Conservation (phyloP, 2,329 filamentous ascomycete species). For the Trichoderma aggressivum region DNA sequence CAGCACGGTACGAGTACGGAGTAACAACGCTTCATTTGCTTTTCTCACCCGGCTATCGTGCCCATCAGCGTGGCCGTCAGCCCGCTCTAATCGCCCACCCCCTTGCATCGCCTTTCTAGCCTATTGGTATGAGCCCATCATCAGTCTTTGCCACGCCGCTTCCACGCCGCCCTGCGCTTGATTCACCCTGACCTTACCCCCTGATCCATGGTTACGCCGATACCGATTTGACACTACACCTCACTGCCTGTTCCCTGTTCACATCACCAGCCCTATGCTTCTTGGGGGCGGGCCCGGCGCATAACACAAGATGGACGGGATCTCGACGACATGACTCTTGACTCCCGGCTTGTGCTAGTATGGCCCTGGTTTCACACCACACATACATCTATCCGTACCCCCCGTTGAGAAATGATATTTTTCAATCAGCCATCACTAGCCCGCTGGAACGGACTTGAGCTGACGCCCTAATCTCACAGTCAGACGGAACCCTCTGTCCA, state of each 20-base stretch:
- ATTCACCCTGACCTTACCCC: neutral
- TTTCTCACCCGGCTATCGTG: neutral
- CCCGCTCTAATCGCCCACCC: constrained; percentile 11
- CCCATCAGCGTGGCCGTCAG: constrained; percentile 17
- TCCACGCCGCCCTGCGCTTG: neutral
- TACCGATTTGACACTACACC: neutral
- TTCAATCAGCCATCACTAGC: neutral
- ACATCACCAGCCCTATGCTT: constrained; percentile 5
- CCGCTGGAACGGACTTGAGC: constrained; percentile 19
- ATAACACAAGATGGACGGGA: neutral
- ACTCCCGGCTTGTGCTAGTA: constrained; percentile 10
- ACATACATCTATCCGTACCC: neutral
- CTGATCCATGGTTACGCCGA: neutral
- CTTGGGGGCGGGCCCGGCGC: neutral
- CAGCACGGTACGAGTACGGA: neutral
- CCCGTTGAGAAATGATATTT: neutral
- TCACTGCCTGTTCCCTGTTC: neutral
- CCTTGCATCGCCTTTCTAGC: constrained; percentile 8
- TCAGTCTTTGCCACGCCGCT: neutral
- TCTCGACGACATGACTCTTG: neutral
- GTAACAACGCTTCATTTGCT: constrained; percentile 1
- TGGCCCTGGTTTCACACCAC: constrained; percentile 5
- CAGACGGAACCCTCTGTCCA: constrained; percentile 58
- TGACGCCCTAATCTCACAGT: constrained; percentile 38
- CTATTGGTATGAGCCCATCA: constrained; percentile 7